phyloP scores from a whole-genome alignment of 352 stramenopile genomes.

The Bremia lactucae region DNA sequence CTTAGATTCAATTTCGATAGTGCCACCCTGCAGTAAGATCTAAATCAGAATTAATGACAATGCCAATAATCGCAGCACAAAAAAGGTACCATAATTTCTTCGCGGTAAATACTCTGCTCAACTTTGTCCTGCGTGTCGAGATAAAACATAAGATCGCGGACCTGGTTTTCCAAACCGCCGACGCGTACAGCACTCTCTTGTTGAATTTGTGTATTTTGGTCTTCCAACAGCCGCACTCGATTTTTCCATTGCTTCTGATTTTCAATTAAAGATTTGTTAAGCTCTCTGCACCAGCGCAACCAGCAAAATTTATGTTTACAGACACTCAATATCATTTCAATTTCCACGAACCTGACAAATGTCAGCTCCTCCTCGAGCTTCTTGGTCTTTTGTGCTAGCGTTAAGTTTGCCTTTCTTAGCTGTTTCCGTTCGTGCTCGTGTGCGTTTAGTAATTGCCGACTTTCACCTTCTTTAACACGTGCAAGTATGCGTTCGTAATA shows the following conservation, averaged over 20 bases:
- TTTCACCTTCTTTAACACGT: constrained; percentile 47
- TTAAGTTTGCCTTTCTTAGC: constrained; percentile 64
- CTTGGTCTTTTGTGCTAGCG: constrained; percentile 46
- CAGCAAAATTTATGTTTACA: not conserved
- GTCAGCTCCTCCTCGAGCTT: constrained; percentile 77
- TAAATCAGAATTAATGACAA: not conserved
- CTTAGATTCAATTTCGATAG: constrained; percentile 56
- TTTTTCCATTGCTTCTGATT: constrained; percentile 86
- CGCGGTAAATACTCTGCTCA: constrained; percentile 57
- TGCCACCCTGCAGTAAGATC: constrained; percentile 38
- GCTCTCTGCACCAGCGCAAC: constrained; percentile 31
- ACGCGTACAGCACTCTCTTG: constrained; percentile 49
- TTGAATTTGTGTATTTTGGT: constrained; percentile 49
- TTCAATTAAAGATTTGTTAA: constrained; percentile 83
- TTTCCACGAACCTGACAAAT: constrained; percentile 55
- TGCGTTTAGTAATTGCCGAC: constrained; percentile 35
- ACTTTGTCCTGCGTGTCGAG: constrained; percentile 83
- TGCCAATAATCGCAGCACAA: not conserved
- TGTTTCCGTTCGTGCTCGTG: constrained; percentile 76
- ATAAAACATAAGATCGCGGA: constrained; percentile 86
- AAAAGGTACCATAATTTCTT: constrained; percentile 67
- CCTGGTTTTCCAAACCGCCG: constrained; percentile 72
- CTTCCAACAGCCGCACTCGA: constrained; percentile 54
- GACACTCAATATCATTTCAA: not conserved
- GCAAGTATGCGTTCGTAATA: constrained; percentile 85